A percentile compares a stretch with the other conserved stretches of the same genome.
Conservation (phyloP, 2,329 filamentous ascomycete species). For the Sporothrix brasiliensis region DNA sequence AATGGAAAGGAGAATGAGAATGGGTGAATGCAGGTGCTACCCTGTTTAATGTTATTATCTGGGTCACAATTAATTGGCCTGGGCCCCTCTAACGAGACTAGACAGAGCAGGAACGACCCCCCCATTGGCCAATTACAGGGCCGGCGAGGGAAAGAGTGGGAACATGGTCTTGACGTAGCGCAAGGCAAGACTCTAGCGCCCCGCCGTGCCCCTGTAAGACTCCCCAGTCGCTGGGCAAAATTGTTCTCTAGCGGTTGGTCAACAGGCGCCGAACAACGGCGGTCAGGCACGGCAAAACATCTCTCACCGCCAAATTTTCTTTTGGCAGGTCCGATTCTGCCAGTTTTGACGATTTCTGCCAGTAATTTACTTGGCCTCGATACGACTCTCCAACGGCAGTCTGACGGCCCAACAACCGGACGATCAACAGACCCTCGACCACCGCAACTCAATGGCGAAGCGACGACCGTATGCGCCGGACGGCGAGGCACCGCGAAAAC, state of each 20-base stretch:
- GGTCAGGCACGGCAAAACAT: conserved; percentile 27
- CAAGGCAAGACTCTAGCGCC: conserved; percentile 1
- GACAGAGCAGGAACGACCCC: conserved; percentile 6
- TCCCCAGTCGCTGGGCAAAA: not conserved
- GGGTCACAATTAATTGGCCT: conserved; percentile 22
- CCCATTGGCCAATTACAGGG: conserved; percentile 21
- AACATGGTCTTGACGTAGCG: not conserved
- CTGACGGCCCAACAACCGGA: conserved; percentile 3
- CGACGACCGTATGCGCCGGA: conserved; percentile 48
- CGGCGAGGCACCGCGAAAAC: conserved; percentile 52
- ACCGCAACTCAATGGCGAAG: conserved; percentile 49
- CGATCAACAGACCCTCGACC: not conserved
- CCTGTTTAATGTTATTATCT: conserved; percentile 1
- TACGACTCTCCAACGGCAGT: conserved; percentile 15
- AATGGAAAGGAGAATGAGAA: conserved; percentile 21
- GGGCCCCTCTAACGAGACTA: conserved; percentile 25
- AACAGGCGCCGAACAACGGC: not conserved
- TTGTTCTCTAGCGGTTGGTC: not conserved
- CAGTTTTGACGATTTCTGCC: conserved; percentile 21
- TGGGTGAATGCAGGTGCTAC: conserved; percentile 21
- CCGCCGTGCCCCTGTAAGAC: not conserved
- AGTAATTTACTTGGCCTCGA: conserved; percentile 13
- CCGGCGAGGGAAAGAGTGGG: not conserved
- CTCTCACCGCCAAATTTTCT: conserved; percentile 31
- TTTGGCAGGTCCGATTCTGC: conserved; percentile 11